A percentile compares a stretch with the other conserved stretches of the same genome.
These are phyloP conservation scores for Cutaneotrichosporon sp. DNA, from an alignment of 1,284 basidiomycete species.

Conservation along the genomic window DNA sequence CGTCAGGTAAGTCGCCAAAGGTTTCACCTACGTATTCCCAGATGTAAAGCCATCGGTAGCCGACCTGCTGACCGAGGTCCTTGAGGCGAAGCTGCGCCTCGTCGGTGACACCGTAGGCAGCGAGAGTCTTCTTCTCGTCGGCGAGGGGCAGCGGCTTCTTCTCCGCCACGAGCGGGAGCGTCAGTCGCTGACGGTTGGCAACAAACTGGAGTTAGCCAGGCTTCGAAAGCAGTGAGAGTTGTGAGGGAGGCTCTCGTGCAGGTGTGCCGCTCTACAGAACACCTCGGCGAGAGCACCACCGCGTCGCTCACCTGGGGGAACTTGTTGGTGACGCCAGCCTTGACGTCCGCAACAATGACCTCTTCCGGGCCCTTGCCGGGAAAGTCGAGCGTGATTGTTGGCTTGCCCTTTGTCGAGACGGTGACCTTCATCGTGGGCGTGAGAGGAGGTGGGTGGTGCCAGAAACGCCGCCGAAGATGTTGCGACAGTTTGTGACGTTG, in stretches of 20 bases:
- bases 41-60: constrained; percentile 79
- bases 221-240: not conserved
- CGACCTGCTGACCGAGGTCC: constrained; percentile 80
- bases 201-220: constrained; percentile 55
- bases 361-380: constrained; percentile 49
- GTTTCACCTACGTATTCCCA: constrained; percentile 74
- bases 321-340: constrained; percentile 45
- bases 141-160: constrained; percentile 54
- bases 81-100: constrained; percentile 64
- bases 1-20: constrained; percentile 5
- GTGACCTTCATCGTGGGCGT: constrained; percentile 47
- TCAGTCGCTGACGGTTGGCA: constrained; percentile 65
- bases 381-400: constrained; percentile 59
- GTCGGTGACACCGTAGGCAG: constrained; percentile 56
- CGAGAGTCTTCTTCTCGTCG: constrained; percentile 60
- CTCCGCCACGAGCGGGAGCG: constrained; percentile 34
- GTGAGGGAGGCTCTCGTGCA: not conserved
- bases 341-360: constrained; percentile 48
- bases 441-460: too few relatives aligned
- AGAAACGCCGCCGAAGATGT: too few relatives aligned
- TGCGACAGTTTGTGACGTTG: too few relatives aligned
- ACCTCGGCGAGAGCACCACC: too few relatives aligned
- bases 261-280: not conserved
- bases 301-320: constrained; percentile 51
- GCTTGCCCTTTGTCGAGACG: constrained; percentile 53